Conservation (phyloP, 192 early-diverging fungal genomes). For the Linnemannia elongata region DNA sequence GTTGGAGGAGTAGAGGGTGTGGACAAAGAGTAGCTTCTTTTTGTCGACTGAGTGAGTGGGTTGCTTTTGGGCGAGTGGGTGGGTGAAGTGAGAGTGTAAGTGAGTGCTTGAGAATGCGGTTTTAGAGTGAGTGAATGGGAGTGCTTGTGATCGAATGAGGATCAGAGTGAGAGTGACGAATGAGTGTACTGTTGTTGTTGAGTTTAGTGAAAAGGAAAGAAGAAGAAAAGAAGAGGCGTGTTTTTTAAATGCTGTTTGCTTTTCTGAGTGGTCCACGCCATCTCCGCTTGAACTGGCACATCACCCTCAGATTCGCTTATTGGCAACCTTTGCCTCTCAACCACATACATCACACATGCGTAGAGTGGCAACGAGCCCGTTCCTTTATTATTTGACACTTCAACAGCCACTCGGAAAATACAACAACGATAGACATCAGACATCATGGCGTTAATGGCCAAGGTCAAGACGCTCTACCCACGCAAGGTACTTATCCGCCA, state of each 20-base stretch:
- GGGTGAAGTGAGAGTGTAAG: background rate
- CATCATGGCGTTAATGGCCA: background rate
- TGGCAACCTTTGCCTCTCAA: no score
- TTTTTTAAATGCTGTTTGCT: background rate
- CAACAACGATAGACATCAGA: background rate
- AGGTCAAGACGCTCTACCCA: conserved; percentile 29
- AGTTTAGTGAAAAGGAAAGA: background rate
- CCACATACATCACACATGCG: no score
- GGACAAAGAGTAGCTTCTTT: background rate
- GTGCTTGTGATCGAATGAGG: background rate
- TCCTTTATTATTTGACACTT: no score
- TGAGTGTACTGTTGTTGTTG: conserved; percentile 2
- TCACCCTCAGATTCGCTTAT: no score
- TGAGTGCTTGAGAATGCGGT: background rate
- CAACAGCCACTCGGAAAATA: no score
- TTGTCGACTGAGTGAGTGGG: background rate
- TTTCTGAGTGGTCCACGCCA: no score
- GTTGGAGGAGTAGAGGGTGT: background rate
- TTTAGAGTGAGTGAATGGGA: background rate
- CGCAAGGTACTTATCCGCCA: conserved; percentile 10
- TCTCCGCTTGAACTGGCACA: no score
- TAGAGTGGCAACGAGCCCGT: no score
- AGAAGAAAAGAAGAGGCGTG: background rate
- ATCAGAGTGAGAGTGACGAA: background rate
- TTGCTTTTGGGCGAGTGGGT: background rate